Evolutionary conservation across 805 yeast species (phyloP).

Genomic region (Starmerella bombi): DNA sequence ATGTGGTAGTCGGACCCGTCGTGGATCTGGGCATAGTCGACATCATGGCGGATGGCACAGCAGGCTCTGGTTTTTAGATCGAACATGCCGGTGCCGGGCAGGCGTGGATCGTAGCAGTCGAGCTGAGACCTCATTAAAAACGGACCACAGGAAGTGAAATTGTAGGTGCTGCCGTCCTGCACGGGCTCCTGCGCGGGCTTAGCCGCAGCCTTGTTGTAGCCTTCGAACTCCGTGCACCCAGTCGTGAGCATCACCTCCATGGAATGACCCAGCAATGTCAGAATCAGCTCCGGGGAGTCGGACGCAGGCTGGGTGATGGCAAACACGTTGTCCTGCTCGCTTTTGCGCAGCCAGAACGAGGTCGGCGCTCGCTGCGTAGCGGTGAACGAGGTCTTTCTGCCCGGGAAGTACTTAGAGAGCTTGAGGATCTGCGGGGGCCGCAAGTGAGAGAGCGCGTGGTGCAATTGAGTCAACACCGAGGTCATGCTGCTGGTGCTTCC

Average conservation of each 20-base stretch:
- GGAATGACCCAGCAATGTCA: constrained; percentile 65
- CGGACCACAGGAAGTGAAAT: constrained; percentile 54
- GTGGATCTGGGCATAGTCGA: constrained; percentile 43
- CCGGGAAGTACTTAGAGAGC: constrained; percentile 36
- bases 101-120: constrained; percentile 60
- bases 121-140: constrained; percentile 82
- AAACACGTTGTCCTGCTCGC: constrained; percentile 33
- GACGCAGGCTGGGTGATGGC: constrained; percentile 55
- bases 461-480: constrained; percentile 56
- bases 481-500: constrained; percentile 91
- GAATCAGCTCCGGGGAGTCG: constrained; percentile 49
- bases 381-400: constrained; percentile 28
- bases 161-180: constrained; percentile 35
- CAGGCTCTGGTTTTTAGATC: constrained; percentile 89
- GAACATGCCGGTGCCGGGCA: constrained; percentile 87
- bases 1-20: constrained; percentile 58
- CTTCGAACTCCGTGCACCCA: constrained; percentile 38
- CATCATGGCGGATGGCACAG: constrained; percentile 68
- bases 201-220: constrained; percentile 24
- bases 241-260: constrained; percentile 65
- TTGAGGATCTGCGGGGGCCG: constrained; percentile 39
- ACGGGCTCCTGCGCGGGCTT: background rate
- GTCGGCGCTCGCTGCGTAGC: constrained; percentile 40
- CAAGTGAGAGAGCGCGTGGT: constrained; percentile 50
- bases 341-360: constrained; percentile 36